Conservation (phyloP, 2,329 filamentous ascomycete genomes). For the Didymella segeticola region DNA sequence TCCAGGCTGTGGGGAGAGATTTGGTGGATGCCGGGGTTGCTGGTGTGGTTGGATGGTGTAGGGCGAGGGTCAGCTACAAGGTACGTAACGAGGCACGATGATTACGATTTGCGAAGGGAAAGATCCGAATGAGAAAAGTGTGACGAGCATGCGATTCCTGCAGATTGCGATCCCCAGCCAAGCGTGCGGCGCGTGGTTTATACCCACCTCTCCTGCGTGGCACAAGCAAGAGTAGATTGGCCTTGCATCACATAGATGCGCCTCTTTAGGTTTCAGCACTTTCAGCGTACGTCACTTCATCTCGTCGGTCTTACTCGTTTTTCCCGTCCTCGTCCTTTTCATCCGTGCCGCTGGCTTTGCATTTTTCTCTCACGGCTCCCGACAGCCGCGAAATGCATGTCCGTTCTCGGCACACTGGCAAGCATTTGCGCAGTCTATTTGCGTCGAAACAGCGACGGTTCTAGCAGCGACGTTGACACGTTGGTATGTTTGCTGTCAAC, state of each 20-base stretch:
- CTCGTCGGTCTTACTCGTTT: conserved; percentile 7
- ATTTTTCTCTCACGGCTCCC: not conserved
- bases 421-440: conserved; percentile 13
- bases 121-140: no score
- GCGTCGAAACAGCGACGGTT: conserved; percentile 24
- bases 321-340: conserved; percentile 3
- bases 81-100: conserved; percentile 41
- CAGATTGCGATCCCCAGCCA: conserved; percentile 10
- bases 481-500: conserved; percentile 17
- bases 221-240: conserved; percentile 15
- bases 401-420: not conserved
- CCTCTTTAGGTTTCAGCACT: conserved; percentile 10
- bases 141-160: not conserved
- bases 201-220: conserved; percentile 2
- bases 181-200: conserved; percentile 6
- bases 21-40: conserved; percentile 43
- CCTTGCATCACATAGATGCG: conserved; percentile 20
- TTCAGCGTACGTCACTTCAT: conserved; percentile 9
- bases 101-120: not conserved
- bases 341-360: not conserved
- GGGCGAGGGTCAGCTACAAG: conserved; percentile 49
- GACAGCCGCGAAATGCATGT: not conserved
- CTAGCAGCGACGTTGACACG: conserved; percentile 10
- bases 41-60: conserved; percentile 42
- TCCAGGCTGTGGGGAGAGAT: conserved; percentile 47